Evolutionary conservation across 2,329 filamentous ascomycete species (phyloP), one percentile per base, ranked within the genome.

Genomic region (Colletotrichum cordylinicola): DNA sequence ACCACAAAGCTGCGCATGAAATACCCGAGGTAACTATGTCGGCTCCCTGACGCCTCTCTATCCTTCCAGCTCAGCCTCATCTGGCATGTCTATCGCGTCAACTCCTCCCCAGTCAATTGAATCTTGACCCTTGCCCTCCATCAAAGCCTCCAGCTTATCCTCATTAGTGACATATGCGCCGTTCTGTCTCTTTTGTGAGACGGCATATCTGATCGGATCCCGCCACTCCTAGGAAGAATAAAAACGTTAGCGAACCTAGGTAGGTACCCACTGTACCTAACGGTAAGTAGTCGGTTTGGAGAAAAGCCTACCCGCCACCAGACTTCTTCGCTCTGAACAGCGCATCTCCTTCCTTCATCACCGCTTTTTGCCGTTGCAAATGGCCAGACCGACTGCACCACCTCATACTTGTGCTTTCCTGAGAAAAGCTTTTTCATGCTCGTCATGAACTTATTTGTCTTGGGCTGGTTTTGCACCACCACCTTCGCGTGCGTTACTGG

Each of bases 371-470:
- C 83, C 77, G 88, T 88, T 2, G 90, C 90, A 82, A 90, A 91
- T 5, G 90, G 90, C 90, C 90, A 92, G 2, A 91, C 86, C 2
- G 87, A 85, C 80, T 90, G 89, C 65, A 90, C 85, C 4, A 90
- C 88, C 80, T 91, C 90, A 77, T 91, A 91, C 77, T 86, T 88
- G 80, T 86, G 87, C 80, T 87, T 89, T 5, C 89, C 89, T 1
- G 85, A 84, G 78, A 91, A 91, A 3, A 91, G 81, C 29, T 87
- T 86, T 3, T 87, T 85, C 31, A 92, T 84, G 29, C 85, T 88
- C 15, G 88, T 89, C 78, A 91, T 87, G 81, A 91, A 89, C 69
- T 87, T 87, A 79, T 90, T 90, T 73, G 89, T 85, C 78, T 85
- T 88, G 80, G 91, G 88, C 4, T 89, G 88, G 73, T 84, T 88